Conservation (phyloP, 495 filamentous ascomycete genomes). For the Cercophora sp. region DNA sequence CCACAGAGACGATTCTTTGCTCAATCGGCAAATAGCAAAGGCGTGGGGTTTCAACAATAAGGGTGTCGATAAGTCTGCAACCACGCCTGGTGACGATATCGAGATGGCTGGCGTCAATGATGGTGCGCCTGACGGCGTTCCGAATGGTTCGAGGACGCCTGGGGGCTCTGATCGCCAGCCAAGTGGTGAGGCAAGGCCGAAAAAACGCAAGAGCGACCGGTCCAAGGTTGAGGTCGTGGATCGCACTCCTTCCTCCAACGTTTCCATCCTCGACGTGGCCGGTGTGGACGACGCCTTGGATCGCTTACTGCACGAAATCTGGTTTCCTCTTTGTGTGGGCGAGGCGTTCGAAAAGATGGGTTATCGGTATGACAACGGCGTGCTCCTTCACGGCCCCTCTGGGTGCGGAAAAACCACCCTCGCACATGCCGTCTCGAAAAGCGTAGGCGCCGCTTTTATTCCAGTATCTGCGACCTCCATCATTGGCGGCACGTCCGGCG, state of each 20-base stretch:
- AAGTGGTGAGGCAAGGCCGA: conserved; percentile 65
- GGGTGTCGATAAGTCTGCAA: background rate
- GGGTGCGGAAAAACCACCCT: conserved; percentile 96
- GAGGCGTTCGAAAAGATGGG: conserved; percentile 52
- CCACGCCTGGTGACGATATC: no score
- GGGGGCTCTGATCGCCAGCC: conserved; percentile 37
- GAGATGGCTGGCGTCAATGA: no score
- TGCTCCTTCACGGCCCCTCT: conserved; percentile 87
- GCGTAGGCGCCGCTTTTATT: conserved; percentile 80
- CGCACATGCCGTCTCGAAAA: conserved; percentile 83
- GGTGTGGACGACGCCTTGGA: conserved; percentile 77
- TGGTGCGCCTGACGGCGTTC: background rate
- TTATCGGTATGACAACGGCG: conserved; percentile 77
- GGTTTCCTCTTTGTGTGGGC: conserved; percentile 68
- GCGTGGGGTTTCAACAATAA: conserved; percentile 53
- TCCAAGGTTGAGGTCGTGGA: conserved; percentile 41
- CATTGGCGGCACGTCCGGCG: conserved; percentile 91
- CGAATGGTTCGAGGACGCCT: background rate
- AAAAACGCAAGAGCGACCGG: conserved; percentile 54
- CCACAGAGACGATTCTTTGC: conserved; percentile 22
- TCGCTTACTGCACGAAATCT: conserved; percentile 73
- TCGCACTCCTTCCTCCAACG: conserved; percentile 67
- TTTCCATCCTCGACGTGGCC: conserved; percentile 77
- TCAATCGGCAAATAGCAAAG: conserved; percentile 42
- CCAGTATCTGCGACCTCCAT: conserved; percentile 85